Evolutionary conservation across 1,139 yeast species (phyloP), one percentile per base, ranked within the genome.

Genomic region (Saccharomyces hybrid): DNA sequence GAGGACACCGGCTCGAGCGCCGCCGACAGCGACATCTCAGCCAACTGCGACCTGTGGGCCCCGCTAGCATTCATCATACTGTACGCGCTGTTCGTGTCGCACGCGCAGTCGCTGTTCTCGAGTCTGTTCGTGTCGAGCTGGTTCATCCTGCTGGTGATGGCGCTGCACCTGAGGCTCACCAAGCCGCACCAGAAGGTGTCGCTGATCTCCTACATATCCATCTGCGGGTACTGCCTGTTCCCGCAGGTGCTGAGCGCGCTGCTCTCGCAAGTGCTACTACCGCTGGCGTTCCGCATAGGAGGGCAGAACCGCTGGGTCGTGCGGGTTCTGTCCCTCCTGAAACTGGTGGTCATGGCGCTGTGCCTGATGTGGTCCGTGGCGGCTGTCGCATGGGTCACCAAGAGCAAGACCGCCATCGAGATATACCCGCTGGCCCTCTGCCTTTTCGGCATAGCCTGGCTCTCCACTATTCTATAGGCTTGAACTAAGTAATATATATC

Each of bases 11-110:
- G 46, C 47, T 19, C 47, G 47, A n/a, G 56, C 53, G 28, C 48
- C 27, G 31, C 50, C 42, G 59, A 52, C 44, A 50, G 54, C 11
- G 61, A 59, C 26, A 52, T 56, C 7, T 53, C 60, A 3, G 56
- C 56, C 11, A 57, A 58, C 52, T 61, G 66, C 51, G 67, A 68
- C 55, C 61, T 68, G n/a, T 68, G 71, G 71, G 71, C 71, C 2
- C 71, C 71, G 1, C 56, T 68, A 21, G 55, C 63, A 9, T 68
- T 68, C 47, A 60, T 67, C 29, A 65, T 68, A 2, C 53, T 60
- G n/a, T 66, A 64, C 53, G 58, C 71, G 4, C 55, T 67, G 46
- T 61, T 64, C 21, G 64, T 65, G 7, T 65, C 67, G 3, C 66
- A 63, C 51, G 68, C 65, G 1, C 61, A 59, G 28, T 56, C 67